Base-by-base conservation (phyloP, 225 moss, liverwort and hornwort genomes). In the Ulota crispa region DNA sequence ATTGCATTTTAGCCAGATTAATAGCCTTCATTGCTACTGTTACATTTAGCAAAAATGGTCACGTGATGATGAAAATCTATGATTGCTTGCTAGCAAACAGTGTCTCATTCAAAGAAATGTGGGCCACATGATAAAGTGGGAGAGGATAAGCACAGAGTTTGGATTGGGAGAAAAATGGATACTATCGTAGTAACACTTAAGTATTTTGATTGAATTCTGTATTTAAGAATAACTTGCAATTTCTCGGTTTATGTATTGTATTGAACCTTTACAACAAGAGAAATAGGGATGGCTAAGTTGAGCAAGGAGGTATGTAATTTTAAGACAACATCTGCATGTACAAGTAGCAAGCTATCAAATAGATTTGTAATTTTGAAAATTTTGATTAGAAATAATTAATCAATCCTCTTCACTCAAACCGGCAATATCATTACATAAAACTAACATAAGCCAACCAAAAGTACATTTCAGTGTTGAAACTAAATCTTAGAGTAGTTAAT, bases 341-440 rank as follows among this genome's bases (percentile, higher is more conserved):
- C 57, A 24, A 59, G 24, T 4, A 59, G 60, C 60, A 26, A 60
- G 26, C 60, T 27, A 60, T 11, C 31, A 32, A 31, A 73, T 56
- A 55, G 36, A 32, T 7, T 34, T 7, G 56, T n/a, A 32, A 55
- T 36, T n/a, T 13, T 21, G 14, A 56, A 36, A n/a, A 14, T 13
- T 36, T 36, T 23, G 3, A 56, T 36, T 90, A 90, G n/a, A n/a
- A n/a, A n/a, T n/a, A 18, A 16, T 50, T 1, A 50, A 50, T 18
- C 50, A 50, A 50, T 18, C 16, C 50, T 18, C 18, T 18, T 18
- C 1, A 50, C 50, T 1, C 18, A 50, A 50, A 18, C 15, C 6
- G n/a, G n/a, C n/a, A 18, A 50, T 50, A 50, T 50, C 18, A 50
- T 16, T 50, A 50, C 16, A 50, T 50, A 50, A 9, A 15, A 18